Conservation (phyloP, 2,329 filamentous ascomycete species). For the Talaromyces rugulosus region DNA sequence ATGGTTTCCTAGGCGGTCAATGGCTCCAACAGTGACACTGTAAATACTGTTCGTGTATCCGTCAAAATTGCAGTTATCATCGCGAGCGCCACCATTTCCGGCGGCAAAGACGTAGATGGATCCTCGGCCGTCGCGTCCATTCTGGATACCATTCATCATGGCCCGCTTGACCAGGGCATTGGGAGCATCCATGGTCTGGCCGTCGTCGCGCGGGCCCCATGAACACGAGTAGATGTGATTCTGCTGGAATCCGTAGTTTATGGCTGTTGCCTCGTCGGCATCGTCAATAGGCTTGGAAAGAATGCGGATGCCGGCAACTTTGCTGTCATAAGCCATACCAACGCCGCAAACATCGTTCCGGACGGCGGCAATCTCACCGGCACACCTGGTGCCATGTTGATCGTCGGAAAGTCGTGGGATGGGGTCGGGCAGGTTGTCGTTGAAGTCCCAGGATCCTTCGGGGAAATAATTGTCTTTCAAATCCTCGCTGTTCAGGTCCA, state of each 20-base stretch:
- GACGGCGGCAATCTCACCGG: slow-evolving; percentile 89
- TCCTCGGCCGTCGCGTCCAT: slow-evolving; percentile 76
- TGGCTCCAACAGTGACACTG: slow-evolving; percentile 91
- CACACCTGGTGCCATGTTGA: slow-evolving; percentile 86
- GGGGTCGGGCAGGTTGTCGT: slow-evolving; percentile 75
- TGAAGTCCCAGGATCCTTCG: slow-evolving; percentile 91
- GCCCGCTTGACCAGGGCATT: slow-evolving; percentile 82
- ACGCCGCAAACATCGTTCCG: slow-evolving; percentile 90
- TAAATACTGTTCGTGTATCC: slow-evolving; percentile 99
- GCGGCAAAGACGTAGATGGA: slow-evolving; percentile 97
- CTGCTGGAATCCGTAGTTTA: slow-evolving; percentile 87
- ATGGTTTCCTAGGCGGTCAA: slow-evolving; percentile 81
- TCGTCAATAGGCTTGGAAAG: slow-evolving; percentile 87
- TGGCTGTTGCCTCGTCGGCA: slow-evolving; percentile 82
- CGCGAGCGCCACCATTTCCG: slow-evolving; percentile 80
- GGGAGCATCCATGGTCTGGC: slow-evolving; percentile 87
- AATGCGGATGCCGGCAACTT: slow-evolving; percentile 87
- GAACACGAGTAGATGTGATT: slow-evolving; percentile 99
- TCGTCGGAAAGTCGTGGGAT: slow-evolving; percentile 81
- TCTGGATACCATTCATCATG: slow-evolving; percentile 87
- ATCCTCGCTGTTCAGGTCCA: slow-evolving; percentile 94
- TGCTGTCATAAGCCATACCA: slow-evolving; percentile 91
- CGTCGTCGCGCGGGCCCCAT: slow-evolving; percentile 95
- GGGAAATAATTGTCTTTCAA: slow-evolving; percentile 92
- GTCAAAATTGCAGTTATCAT: slow-evolving; percentile 99